These are phyloP conservation scores for Tetracladium maxilliforme DNA, from an alignment of 2,329 filamentous ascomycete species.

Conservation along the genomic window DNA sequence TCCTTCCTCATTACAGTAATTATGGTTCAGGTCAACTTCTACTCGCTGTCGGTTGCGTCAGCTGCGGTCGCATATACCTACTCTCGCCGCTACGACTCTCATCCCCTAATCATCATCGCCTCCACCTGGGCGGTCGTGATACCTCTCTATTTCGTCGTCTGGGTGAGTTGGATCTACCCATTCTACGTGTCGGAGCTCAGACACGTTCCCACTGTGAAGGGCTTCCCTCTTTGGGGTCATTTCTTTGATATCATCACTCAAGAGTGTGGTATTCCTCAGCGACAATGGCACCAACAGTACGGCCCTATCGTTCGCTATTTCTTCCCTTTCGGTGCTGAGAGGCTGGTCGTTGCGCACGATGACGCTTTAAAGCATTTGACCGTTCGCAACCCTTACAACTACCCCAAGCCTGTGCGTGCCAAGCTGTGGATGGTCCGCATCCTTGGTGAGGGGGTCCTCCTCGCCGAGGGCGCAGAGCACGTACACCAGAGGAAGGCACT, in stretches of 20 bases:
- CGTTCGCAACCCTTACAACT: constrained; percentile 24
- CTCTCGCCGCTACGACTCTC: too few species aligned
- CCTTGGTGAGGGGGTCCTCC: constrained; percentile 23
- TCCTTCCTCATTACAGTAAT: too few species aligned
- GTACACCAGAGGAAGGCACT: constrained; percentile 22
- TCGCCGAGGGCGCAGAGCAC: constrained; percentile 23
- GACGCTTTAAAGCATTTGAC: constrained; percentile 27
- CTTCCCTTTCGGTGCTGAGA: constrained; percentile 27
- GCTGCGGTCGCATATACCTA: too few species aligned
- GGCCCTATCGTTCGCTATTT: constrained; percentile 28
- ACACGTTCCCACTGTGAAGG: constrained; percentile 24
- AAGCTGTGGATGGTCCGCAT: constrained; percentile 26
- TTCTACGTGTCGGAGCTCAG: constrained; percentile 24
- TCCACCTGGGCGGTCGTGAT: too few species aligned
- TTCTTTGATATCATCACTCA: constrained; percentile 23
- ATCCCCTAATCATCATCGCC: too few species aligned
- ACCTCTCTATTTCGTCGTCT: constrained; percentile 16
- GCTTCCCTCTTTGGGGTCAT: constrained; percentile 25
- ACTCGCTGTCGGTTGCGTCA: too few species aligned
- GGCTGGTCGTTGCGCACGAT: constrained; percentile 26
- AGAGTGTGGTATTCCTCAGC: constrained; percentile 24
- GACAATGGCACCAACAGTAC: constrained; percentile 23
- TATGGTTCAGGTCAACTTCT: too few species aligned
- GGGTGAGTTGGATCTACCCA: constrained; percentile 22
- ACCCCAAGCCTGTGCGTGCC: constrained; percentile 20